phyloP scores from a whole-genome alignment of 495 filamentous ascomycete species.

The Pseudomonodictys pantanalensis region DNA sequence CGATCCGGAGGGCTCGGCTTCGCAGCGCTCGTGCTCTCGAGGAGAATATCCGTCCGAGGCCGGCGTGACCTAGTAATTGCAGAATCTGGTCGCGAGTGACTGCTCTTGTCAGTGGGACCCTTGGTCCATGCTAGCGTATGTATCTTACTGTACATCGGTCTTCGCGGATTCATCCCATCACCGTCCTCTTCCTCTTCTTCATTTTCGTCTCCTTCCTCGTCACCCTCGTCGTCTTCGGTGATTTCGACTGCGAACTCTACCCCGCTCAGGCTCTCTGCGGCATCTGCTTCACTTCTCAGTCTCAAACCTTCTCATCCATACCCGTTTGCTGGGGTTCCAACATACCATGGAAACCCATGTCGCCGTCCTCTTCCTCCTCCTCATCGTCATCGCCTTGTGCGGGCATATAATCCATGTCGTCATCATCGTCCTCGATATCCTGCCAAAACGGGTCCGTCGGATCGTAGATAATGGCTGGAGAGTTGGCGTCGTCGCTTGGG shows the following conservation, averaged over 20 bases:
- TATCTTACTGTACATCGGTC: conserved; percentile 29
- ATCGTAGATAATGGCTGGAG: conserved; percentile 22
- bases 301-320: background rate
- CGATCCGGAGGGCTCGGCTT: conserved; percentile 3
- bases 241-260: conserved; percentile 21
- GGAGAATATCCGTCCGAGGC: conserved; percentile 42
- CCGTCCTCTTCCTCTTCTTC: conserved; percentile 25
- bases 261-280: conserved; percentile 12
- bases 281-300: conserved; percentile 13
- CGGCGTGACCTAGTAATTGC: conserved; percentile 43
- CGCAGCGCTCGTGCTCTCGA: conserved; percentile 8
- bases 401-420: conserved; percentile 32
- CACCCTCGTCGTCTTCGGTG: conserved; percentile 18
- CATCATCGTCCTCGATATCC: conserved; percentile 25
- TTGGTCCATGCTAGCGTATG: background rate
- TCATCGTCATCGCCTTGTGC: conserved; percentile 20
- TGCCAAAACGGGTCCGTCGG: conserved; percentile 23
- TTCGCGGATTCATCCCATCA: conserved; percentile 10
- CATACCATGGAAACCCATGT: conserved; percentile 9
- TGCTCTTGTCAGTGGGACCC: conserved; percentile 34
- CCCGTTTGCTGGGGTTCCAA: background rate
- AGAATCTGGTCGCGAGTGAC: conserved; percentile 45
- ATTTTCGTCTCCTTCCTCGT: conserved; percentile 20
- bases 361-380: conserved; percentile 15
- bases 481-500: conserved; percentile 18